Base-by-base conservation (phyloP, 495 filamentous ascomycete genomes). In the Copromyces sp. region DNA sequence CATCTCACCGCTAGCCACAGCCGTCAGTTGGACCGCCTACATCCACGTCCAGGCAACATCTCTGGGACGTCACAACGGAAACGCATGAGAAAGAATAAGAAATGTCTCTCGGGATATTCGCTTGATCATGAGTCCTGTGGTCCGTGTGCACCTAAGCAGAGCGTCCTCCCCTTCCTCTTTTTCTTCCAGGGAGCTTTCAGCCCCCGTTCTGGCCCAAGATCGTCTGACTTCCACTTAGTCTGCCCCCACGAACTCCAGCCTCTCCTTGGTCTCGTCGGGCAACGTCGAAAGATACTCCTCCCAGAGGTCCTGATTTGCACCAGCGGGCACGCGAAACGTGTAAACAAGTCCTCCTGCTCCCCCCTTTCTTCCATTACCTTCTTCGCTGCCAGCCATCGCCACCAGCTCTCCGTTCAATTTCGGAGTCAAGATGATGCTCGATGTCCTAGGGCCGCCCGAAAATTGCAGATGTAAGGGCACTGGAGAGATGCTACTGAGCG, bases 391-490 rank as follows among this genome's bases (percentile, higher is more conserved):
- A 61, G 53, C 29, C 53, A 16, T 61, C 14, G 29, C 29, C 29
- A 20, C 53, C 29, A 61, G 12, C 14, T 61, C 29, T 3, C 53
- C 24, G 29, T 61, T 61, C 6, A 35, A 16, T 32, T 81, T 72
- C 1, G 81, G 81, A 38, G 81, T 81, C 59, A 85, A 76, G 59
- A 83, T 79, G 68, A 86, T 85, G 16, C 84, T 86, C 68, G 84
- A 84, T 59, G 85, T 73, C 44, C 78, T 79, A 32, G 82, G 74
- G 76, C 79, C 83, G 61, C 82, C 81, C 35, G 84, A 82, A 42
- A 83, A 78, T 72, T 86, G 83, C 74, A 84, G 81, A 74, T 84
- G 80, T 17, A 86, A 73, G 68, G 84, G 84, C 17, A 83, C 81
- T 14, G 84, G 29, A 61, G 53, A 12, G 2, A 32, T 32, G 14